Evolutionary conservation across 805 yeast species (phyloP).

Genomic region (Candida nemodendra): DNA sequence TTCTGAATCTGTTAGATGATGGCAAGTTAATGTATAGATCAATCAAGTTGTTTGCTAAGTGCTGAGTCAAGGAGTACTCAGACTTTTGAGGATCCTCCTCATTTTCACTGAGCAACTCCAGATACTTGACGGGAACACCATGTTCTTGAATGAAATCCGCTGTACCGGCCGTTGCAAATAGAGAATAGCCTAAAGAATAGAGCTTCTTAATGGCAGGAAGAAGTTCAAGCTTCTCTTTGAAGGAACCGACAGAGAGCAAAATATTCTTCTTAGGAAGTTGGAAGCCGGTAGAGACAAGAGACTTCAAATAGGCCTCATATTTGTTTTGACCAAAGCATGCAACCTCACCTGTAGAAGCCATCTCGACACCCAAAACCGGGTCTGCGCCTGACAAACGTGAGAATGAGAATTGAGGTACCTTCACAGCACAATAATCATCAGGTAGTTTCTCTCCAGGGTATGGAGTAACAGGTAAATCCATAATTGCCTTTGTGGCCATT

Average conservation of each 20-base stretch:
- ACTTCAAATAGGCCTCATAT: slow-evolving; percentile 95
- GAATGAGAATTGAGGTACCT: slow-evolving; percentile 97
- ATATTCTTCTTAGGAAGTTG: slow-evolving; percentile 93
- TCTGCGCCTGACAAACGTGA: slow-evolving; percentile 97
- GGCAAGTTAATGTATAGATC: slow-evolving; percentile 97
- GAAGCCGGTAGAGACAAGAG: slow-evolving; percentile 93
- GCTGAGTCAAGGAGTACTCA: slow-evolving; percentile 94
- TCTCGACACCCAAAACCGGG: slow-evolving; percentile 96
- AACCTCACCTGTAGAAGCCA: slow-evolving; percentile 99
- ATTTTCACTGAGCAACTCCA: slow-evolving; percentile 77
- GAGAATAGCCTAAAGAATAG: slow-evolving; percentile 78
- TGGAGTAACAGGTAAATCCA: slow-evolving; percentile 83
- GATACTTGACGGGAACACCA: slow-evolving; percentile 88
- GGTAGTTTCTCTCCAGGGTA: slow-evolving; percentile 90
- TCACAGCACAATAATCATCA: slow-evolving; percentile 90
- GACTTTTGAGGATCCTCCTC: slow-evolving; percentile 76
- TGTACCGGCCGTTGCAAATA: slow-evolving; percentile 98
- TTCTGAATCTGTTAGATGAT: slow-evolving; percentile 93
- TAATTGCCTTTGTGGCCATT: slow-evolving; percentile 94
- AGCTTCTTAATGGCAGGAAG: slow-evolving; percentile 83
- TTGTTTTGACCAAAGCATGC: slow-evolving; percentile 96
- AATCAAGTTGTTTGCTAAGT: slow-evolving; percentile 93
- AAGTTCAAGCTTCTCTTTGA: slow-evolving; percentile 91
- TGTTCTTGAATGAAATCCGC: slow-evolving; percentile 97
- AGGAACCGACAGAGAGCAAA: slow-evolving; percentile 91